phyloP scores from a whole-genome alignment of 1,284 basidiomycete genomes.

The Rhodotorula sp. region DNA sequence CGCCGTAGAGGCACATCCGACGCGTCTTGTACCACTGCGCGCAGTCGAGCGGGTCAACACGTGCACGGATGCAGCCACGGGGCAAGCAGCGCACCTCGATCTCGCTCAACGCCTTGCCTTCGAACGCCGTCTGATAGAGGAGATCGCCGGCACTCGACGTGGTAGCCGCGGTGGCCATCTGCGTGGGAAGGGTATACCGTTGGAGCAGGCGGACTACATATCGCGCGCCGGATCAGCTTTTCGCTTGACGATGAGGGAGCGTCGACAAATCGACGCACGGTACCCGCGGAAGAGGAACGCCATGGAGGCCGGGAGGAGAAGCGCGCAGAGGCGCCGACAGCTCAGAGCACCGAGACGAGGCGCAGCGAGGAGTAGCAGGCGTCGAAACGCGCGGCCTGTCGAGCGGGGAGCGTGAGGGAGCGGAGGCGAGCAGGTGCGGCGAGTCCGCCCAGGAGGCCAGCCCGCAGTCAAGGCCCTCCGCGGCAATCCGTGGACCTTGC shows the following conservation, averaged over 20 bases:
- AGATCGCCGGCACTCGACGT: constrained; percentile 28
- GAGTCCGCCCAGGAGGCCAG: not conserved
- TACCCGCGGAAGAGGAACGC: constrained; percentile 32
- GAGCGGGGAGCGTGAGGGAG: not conserved
- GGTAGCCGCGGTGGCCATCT: constrained; percentile 41
- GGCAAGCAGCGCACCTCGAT: constrained; percentile 26
- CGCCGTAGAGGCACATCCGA: constrained; percentile 40
- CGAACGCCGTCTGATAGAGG: constrained; percentile 32
- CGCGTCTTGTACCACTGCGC: constrained; percentile 38
- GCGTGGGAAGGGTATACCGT: constrained; percentile 40
- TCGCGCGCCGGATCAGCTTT: not conserved
- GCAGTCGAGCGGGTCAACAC: not conserved
- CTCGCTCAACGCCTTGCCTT: constrained; percentile 12
- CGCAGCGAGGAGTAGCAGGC: not conserved
- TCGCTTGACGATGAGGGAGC: not conserved
- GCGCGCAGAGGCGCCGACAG: not conserved
- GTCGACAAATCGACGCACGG: constrained; percentile 18
- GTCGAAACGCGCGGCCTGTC: constrained; percentile 5
- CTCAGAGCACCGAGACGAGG: too few relatives aligned
- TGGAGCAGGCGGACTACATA: constrained; percentile 28
- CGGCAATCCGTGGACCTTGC: too few relatives aligned
- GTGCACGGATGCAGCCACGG: not conserved
- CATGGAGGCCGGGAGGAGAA: constrained; percentile 16
- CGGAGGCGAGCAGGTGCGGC: not conserved
- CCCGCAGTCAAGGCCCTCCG: not conserved